Percentiles rank a stretch among this genome's conserved stretches.
phyloP scores from a whole-genome alignment of 106 monocot genomes.

The Xerophyta viscosa region DNA sequence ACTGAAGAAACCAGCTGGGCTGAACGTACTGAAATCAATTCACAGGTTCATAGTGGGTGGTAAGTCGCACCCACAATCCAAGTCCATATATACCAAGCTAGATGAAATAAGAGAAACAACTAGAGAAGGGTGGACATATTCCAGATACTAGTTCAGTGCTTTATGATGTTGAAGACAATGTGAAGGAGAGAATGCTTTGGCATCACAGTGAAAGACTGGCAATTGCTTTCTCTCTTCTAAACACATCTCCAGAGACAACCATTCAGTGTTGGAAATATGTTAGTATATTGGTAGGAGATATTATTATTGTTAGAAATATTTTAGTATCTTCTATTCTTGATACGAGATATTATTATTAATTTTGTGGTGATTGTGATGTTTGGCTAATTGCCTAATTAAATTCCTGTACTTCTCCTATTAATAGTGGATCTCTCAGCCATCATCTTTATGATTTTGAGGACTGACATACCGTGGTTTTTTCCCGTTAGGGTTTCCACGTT shows the following conservation, averaged over 20 bases:
- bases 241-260: constrained; percentile 15
- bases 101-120: constrained; percentile 17
- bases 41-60: constrained; percentile 42
- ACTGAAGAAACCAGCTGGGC: constrained; percentile 43
- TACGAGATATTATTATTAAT: too few species aligned
- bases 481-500: too few species aligned
- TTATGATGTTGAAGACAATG: constrained; percentile 32
- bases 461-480: too few species aligned
- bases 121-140: constrained; percentile 22
- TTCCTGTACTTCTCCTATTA: too few species aligned
- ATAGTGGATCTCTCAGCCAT: too few species aligned
- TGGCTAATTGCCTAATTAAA: too few species aligned
- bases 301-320: too few species aligned
- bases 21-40: constrained; percentile 26
- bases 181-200: constrained; percentile 28
- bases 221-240: constrained; percentile 33
- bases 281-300: too few species aligned
- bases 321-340: too few species aligned
- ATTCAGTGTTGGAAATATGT: too few species aligned
- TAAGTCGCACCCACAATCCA: constrained; percentile 29
- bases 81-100: constrained; percentile 23
- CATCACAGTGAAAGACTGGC: constrained; percentile 43
- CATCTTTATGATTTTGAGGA: too few species aligned
- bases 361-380: too few species aligned
- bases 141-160: constrained; percentile 32